These are phyloP conservation scores for Diaporthe citrichinensis DNA, from an alignment of 2,329 filamentous ascomycete genomes.

Conservation along the genomic window DNA sequence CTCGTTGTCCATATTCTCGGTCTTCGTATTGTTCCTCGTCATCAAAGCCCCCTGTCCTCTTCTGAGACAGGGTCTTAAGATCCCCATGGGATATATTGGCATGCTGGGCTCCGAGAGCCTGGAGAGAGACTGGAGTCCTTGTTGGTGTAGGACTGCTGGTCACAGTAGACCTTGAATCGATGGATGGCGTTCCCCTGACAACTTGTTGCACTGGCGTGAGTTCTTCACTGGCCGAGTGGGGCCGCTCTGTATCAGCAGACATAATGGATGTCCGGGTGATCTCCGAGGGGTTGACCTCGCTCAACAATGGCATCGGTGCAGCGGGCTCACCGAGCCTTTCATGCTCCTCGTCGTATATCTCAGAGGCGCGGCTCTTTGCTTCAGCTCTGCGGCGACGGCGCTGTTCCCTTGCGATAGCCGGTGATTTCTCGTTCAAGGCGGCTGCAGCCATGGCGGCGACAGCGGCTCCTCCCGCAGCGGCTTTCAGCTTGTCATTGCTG, in stretches of 20 bases:
- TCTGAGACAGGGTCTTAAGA: constrained; percentile 67
- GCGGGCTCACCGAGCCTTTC: constrained; percentile 70
- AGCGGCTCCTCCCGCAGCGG: constrained; percentile 61
- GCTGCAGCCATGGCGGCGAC: constrained; percentile 55
- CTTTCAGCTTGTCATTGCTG: constrained; percentile 60
- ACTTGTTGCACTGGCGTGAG: constrained; percentile 74
- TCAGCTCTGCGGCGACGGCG: constrained; percentile 68
- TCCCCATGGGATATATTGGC: constrained; percentile 73
- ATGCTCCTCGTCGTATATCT: constrained; percentile 64
- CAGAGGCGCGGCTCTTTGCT: constrained; percentile 61
- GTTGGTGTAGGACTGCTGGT: constrained; percentile 71
- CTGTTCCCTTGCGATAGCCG: constrained; percentile 65
- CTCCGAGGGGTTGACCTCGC: constrained; percentile 88
- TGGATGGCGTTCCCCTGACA: constrained; percentile 71
- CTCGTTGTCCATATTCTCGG: constrained; percentile 60
- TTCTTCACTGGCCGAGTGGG: constrained; percentile 76
- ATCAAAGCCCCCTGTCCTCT: constrained; percentile 56
- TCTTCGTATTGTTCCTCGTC: constrained; percentile 61
- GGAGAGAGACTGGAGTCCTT: constrained; percentile 65
- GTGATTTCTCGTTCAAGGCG: constrained; percentile 56
- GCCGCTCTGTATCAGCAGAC: constrained; percentile 83
- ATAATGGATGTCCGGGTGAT: constrained; percentile 89
- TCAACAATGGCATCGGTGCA: constrained; percentile 90
- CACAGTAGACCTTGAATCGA: constrained; percentile 58
- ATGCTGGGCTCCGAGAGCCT: constrained; percentile 78